These are phyloP conservation scores for Sclerotinia minor DNA, from an alignment of 2,329 filamentous ascomycete genomes.

Conservation along the genomic window DNA sequence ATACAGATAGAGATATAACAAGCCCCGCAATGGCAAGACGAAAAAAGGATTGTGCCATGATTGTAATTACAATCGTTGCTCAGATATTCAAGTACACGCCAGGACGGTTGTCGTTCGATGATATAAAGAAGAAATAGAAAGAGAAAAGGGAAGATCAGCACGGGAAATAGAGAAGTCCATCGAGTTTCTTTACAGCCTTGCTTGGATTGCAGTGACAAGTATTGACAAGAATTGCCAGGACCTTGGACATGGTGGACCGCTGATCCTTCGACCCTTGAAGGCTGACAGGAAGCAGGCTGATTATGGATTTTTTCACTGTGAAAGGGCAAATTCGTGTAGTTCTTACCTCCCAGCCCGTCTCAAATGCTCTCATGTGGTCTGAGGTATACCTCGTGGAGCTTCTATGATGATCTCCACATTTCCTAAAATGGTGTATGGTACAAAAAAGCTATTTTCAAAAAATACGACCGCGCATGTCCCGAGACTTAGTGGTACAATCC, in stretches of 20 bases:
- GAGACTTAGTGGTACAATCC: neutral
- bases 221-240: slow-evolving; percentile 11
- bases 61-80: neutral
- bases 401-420: slow-evolving; percentile 15
- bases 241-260: neutral
- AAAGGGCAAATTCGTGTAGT: slow-evolving; percentile 4
- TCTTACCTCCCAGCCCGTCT: slow-evolving; percentile 5
- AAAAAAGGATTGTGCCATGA: slow-evolving; percentile 17
- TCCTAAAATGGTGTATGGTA: slow-evolving; percentile 4
- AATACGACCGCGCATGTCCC: slow-evolving; percentile 9
- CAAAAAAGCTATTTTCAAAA: slow-evolving; percentile 9
- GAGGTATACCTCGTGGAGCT: neutral
- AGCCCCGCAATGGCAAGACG: neutral
- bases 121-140: slow-evolving; percentile 13
- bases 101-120: slow-evolving; percentile 9
- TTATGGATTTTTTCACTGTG: neutral
- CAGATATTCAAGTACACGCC: neutral
- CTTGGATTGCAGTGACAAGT: slow-evolving; percentile 9
- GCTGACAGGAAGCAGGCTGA: slow-evolving; percentile 19
- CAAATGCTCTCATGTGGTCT: neutral
- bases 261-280: slow-evolving; percentile 20
- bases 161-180: neutral
- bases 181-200: slow-evolving; percentile 4
- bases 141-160: neutral
- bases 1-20: slow-evolving; percentile 14